Evolutionary conservation across 345 rosid genomes (phyloP).

Genomic region (Balakata baccata): DNA sequence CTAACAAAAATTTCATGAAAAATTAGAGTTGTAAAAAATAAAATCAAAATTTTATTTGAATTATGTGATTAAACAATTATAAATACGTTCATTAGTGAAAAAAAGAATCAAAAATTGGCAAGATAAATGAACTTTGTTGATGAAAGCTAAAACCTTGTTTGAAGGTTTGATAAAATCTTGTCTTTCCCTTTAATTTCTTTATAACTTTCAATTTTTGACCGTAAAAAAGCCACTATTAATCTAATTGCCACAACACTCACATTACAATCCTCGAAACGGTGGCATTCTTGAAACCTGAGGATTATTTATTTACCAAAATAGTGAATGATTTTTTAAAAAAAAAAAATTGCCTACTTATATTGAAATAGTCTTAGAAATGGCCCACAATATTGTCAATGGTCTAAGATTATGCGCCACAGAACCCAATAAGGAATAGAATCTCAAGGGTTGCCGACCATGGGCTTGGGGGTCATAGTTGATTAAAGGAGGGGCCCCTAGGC

Average conservation of each 20-base stretch:
- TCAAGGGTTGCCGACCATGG: too few species aligned
- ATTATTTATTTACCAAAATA: too few species aligned
- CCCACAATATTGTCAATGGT: conserved; percentile 7
- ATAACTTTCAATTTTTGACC: conserved; percentile 19
- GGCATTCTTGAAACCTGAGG: too few species aligned
- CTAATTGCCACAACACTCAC: neutral
- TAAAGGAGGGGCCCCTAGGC: conserved; percentile 12
- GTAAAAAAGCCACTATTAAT: neutral
- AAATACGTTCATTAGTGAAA: neutral
- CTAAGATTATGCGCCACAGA: conserved; percentile 12
- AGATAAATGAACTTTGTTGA: neutral
- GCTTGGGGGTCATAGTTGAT: neutral
- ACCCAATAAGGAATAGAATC: too few species aligned
- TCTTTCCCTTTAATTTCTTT: conserved; percentile 12
- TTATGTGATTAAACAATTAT: neutral
- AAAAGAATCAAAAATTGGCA: too few species aligned
- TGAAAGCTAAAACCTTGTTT: conserved; percentile 11
- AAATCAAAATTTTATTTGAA: neutral
- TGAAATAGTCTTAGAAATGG: neutral
- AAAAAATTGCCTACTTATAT: neutral
- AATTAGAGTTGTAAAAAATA: too few species aligned
- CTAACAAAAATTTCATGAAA: neutral
- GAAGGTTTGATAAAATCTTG: conserved; percentile 10
- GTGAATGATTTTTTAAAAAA: neutral
- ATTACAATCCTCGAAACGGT: neutral